Evolutionary conservation across 2,329 filamentous ascomycete genomes (phyloP).

Genomic region (Blastomyces percursus): DNA sequence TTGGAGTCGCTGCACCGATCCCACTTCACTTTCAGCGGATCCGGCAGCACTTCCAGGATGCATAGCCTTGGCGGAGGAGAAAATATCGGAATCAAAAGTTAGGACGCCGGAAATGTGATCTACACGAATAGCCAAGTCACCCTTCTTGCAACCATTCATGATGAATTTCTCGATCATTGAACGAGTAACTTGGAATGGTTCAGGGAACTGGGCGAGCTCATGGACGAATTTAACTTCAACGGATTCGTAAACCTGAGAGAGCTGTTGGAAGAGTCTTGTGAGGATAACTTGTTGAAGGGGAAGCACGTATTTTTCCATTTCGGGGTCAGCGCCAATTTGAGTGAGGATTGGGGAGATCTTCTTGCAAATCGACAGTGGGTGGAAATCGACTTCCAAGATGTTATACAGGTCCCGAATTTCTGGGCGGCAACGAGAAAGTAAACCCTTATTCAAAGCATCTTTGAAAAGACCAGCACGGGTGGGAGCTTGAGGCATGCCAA

Average conservation of each 20-base stretch:
- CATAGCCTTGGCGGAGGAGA: constrained; percentile 88
- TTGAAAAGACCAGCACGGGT: constrained; percentile 88
- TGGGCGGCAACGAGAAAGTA: constrained; percentile 81
- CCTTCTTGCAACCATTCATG: constrained; percentile 99
- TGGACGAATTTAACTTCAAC: constrained; percentile 91
- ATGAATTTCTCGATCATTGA: constrained; percentile 99
- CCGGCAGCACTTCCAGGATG: constrained; percentile 74
- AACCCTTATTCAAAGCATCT: constrained; percentile 86
- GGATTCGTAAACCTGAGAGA: constrained; percentile 97
- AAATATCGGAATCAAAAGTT: constrained; percentile 96
- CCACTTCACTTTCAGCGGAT: constrained; percentile 74
- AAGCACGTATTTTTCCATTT: constrained; percentile 94
- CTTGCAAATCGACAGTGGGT: constrained; percentile 95
- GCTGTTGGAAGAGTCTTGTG: constrained; percentile 94
- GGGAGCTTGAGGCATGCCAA: constrained; percentile 83
- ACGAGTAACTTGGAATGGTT: constrained; percentile 84
- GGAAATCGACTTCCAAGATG: constrained; percentile 98
- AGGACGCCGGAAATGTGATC: constrained; percentile 91
- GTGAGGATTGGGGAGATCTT: constrained; percentile 95
- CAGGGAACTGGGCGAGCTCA: constrained; percentile 87
- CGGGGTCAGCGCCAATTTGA: constrained; percentile 83
- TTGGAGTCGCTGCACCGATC: constrained; percentile 86
- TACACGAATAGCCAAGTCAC: constrained; percentile 89
- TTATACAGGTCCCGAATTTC: constrained; percentile 97
- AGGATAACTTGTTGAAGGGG: constrained; percentile 98